Conservation (phyloP, 2,329 filamentous ascomycete genomes). For the Cryphonectria parasitica region DNA sequence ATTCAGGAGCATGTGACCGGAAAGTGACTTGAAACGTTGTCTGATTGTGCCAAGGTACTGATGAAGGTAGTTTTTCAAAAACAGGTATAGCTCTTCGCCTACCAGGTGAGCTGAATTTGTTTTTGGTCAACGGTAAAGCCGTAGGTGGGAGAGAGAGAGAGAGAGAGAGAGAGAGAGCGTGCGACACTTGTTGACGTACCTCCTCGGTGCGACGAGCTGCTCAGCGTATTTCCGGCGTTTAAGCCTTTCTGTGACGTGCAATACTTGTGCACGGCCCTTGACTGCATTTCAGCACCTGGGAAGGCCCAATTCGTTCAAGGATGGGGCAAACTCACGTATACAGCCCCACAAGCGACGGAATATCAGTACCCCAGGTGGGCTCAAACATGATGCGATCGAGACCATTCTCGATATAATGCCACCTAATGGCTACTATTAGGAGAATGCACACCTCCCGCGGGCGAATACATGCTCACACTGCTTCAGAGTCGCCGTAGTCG, state of each 20-base stretch:
- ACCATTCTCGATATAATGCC: not conserved
- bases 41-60: not conserved
- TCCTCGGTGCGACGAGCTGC: not conserved
- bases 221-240: not conserved
- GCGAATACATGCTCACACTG: not conserved
- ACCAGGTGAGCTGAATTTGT: not conserved
- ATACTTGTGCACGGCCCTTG: not conserved
- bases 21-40: not conserved
- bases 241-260: not conserved
- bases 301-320: not conserved
- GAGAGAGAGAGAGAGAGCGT: too few relatives aligned
- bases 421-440: not conserved
- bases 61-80: not conserved
- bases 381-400: not conserved
- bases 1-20: not conserved
- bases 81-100: not conserved
- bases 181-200: too few relatives aligned
- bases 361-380: not conserved
- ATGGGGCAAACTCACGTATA: not conserved
- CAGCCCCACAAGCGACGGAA: not conserved
- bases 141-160: not conserved
- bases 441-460: not conserved
- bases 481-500: not conserved
- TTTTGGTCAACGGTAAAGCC: not conserved
- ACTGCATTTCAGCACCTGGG: not conserved